Evolutionary conservation across 2,329 filamentous ascomycete genomes (phyloP).

Genomic region (Colletotrichum eremochloae): DNA sequence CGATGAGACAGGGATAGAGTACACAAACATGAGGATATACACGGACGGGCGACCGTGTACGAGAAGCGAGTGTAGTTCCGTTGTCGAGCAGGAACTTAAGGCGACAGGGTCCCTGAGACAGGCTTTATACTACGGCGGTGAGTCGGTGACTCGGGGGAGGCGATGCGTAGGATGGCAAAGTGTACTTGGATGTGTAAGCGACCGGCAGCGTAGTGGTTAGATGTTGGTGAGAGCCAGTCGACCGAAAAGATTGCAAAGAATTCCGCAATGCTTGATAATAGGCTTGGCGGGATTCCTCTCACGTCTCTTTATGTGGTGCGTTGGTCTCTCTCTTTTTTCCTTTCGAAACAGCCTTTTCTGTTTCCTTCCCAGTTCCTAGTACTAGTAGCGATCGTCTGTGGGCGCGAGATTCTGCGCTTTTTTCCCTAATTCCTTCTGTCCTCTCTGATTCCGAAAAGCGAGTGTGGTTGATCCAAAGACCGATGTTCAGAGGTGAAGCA

Average conservation of each 20-base stretch:
- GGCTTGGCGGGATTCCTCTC: constrained; percentile 33
- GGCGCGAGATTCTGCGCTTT: constrained; percentile 40
- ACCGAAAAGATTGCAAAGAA: constrained; percentile 28
- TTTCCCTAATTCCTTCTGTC: constrained; percentile 9
- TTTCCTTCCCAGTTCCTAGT: constrained; percentile 34
- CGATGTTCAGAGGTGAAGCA: constrained; percentile 30
- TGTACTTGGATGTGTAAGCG: constrained; percentile 33
- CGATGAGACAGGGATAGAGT: neutral
- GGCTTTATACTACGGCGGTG: constrained; percentile 30
- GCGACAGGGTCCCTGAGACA: constrained; percentile 19
- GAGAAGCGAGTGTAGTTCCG: constrained; percentile 41
- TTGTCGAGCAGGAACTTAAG: constrained; percentile 17
- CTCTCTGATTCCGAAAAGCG: constrained; percentile 47
- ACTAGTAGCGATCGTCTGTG: constrained; percentile 57
- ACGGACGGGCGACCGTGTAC: constrained; percentile 45
- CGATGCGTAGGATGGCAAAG: constrained; percentile 12
- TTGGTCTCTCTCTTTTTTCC: constrained; percentile 36
- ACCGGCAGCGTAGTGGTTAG: constrained; percentile 20
- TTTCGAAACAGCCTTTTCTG: neutral
- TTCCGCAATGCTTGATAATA: constrained; percentile 20
- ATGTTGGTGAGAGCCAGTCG: constrained; percentile 7
- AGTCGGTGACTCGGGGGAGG: constrained; percentile 6
- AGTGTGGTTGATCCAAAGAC: constrained; percentile 48
- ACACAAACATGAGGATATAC: constrained; percentile 50
- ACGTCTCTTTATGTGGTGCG: constrained; percentile 37